A percentile compares a stretch with the other conserved stretches of the same genome.
Evolutionary conservation across 345 rosid genomes (phyloP).

Genomic region (Pugionium cornutum): DNA sequence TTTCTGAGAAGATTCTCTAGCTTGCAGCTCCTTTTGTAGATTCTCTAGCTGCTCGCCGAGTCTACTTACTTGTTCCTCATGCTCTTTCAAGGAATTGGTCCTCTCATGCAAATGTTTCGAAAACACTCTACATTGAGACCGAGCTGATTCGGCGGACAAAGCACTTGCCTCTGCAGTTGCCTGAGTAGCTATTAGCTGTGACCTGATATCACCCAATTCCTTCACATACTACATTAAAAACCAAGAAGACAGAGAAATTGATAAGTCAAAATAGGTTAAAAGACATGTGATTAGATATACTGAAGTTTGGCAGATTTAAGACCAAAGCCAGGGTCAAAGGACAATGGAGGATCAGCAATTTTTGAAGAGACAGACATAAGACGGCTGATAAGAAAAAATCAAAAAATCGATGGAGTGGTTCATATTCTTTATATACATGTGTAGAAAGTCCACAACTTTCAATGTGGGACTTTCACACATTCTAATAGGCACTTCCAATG

Average conservation of each 20-base stretch:
- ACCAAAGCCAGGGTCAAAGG: not conserved
- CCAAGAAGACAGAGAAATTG: not conserved
- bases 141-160: conserved; percentile 74
- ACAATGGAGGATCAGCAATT: not conserved
- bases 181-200: conserved; percentile 61
- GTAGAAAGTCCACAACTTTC: too few species aligned
- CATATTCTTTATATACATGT: too few species aligned
- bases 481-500: too few species aligned
- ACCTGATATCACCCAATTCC: conserved; percentile 64
- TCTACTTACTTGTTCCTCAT: conserved; percentile 65
- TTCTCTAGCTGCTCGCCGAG: conserved; percentile 60
- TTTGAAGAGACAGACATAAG: not conserved
- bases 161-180: conserved; percentile 82
- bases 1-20: conserved; percentile 73
- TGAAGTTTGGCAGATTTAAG: not conserved
- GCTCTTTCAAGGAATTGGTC: conserved; percentile 60
- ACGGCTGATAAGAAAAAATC: conserved; percentile 5
- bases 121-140: conserved; percentile 62
- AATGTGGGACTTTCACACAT: too few species aligned
- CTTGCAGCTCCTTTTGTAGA: conserved; percentile 69
- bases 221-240: conserved; percentile 51
- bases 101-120: conserved; percentile 64
- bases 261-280: not conserved
- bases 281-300: not conserved
- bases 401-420: not conserved